These are phyloP conservation scores for Bryoglossum gracile DNA, from an alignment of 495 filamentous ascomycete genomes.

Conservation along the genomic window DNA sequence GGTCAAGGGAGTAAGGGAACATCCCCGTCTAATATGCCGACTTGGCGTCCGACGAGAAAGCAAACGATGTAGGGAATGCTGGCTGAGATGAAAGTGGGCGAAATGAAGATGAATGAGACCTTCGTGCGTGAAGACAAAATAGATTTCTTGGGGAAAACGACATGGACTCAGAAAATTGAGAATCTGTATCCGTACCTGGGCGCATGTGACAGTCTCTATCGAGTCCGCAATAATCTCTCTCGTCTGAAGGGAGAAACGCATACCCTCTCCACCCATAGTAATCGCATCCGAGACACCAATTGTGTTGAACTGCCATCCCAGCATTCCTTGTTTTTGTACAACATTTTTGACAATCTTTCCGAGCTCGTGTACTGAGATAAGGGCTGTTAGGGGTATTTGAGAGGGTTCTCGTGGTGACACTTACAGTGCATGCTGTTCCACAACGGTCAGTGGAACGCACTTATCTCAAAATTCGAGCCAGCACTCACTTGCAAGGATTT, in stretches of 20 bases:
- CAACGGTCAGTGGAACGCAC: not conserved
- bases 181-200: conserved; percentile 24
- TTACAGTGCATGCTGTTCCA: conserved; percentile 38
- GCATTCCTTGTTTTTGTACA: conserved; percentile 74
- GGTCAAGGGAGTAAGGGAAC: no score
- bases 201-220: conserved; percentile 87
- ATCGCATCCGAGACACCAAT: conserved; percentile 67
- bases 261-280: conserved; percentile 97
- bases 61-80: no score
- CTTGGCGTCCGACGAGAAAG: no score
- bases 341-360: conserved; percentile 85
- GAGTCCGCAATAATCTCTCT: conserved; percentile 93
- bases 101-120: no score
- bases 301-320: conserved; percentile 85
- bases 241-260: conserved; percentile 94
- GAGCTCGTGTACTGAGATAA: conserved; percentile 64
- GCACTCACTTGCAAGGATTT: conserved; percentile 69
- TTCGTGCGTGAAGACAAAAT: no score
- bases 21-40: no score
- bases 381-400: not conserved
- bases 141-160: no score
- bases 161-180: not conserved
- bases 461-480: conserved; percentile 9
- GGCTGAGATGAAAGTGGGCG: no score
- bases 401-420: conserved; percentile 19